Base-by-base conservation (phyloP, 768 basidiomycete species). In the Asterophora lycoperdoides region DNA sequence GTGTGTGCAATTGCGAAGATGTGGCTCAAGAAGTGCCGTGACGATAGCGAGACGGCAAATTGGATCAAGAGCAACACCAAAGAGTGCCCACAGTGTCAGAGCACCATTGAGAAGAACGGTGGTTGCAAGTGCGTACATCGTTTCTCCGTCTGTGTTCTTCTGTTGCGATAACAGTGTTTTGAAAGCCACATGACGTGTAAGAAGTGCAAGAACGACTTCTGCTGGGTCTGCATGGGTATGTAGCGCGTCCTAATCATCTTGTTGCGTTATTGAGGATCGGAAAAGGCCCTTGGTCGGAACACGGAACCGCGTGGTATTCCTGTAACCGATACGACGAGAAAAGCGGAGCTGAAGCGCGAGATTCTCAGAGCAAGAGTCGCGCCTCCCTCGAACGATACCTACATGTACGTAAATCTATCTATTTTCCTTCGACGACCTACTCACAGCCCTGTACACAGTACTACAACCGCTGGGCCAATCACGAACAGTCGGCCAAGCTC, bases 1-100 rank as follows among this genome's bases (percentile, higher is more conserved):
- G 77, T 96, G 41, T 99, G 96, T 66, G 74, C 68, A 5, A 86
- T 94, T 18, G 90, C 93, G 54, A 84, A 77, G 73, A 79, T 93
- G 75, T 99, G 96, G 96, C 68, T 94, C 60, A 90, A 87, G 79
- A 98, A 99, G 68, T 98, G 96, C 68, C 81, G 83, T 43, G 96
- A 99, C 65, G 96, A 99, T 64, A 90, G 87, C 54, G 96, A 99
- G 72, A 99, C 96, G 14, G 92, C 93, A 19, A 98, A 99, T 66
- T 99, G 96, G 96, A 93, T 99, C 75, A 93, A 91, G 80, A 96
- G 93, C 55, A 97, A 99, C 65, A 99, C 96, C 35, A 98, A 99
- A 75, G 96, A 99, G 68, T 99, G 96, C 65, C 76, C 82, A 15
- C 86, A 93, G 64, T 99, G 96, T 65, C 86, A 92, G 65, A 93